Evolutionary conservation across 2,329 filamentous ascomycete genomes (phyloP), one percentile per base, ranked within the genome.

Genomic region (Alternaria viburni): DNA sequence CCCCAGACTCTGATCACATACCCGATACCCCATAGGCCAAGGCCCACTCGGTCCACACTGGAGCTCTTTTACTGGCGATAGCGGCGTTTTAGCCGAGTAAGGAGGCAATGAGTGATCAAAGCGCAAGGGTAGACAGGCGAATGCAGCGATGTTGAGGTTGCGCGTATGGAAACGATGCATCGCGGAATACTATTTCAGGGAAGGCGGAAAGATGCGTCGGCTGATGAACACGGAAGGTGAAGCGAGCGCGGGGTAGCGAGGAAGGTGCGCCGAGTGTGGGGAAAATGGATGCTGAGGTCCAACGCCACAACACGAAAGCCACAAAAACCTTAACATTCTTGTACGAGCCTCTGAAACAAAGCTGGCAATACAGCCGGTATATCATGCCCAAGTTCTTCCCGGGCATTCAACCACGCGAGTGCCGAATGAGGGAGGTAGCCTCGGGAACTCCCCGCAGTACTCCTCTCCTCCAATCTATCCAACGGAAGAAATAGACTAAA

Each of bases 251-350:
- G 62, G 66, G 61, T 65, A 59, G 60, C 15, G 46, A 21, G 47
- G 65, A 46, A 64, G 17, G 46, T 57, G 36, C 25, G 55, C 60
- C 65, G 65, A 61, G 60, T 61, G 63, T 64, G 57, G 63, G 57
- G 65, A 46, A 25, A 17, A 5, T 17, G 45, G 30, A 19, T 57
- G 32, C 28, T 25, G 17, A 58, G 13, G 28, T 44, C 9, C 52
- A 49, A 55, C 41, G n/a, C n/a, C 25, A 28, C 21, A 12, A 28
- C 52, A 19, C 25, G 36, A 55, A 55, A 26, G n/a, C 32, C 7
- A 4, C 23, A 28, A 5, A 15, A 56, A 12, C 17, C 26, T 10
- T 28, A 7, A 13, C 25, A 56, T 6, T 43, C 43, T 56, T n/a
- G 28, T 23, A 52, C n/a, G 30, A 15, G 8, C n/a, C 30, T 23